Conservation (phyloP, 495 filamentous ascomycete genomes). For the Aspergillus homomorphus region DNA sequence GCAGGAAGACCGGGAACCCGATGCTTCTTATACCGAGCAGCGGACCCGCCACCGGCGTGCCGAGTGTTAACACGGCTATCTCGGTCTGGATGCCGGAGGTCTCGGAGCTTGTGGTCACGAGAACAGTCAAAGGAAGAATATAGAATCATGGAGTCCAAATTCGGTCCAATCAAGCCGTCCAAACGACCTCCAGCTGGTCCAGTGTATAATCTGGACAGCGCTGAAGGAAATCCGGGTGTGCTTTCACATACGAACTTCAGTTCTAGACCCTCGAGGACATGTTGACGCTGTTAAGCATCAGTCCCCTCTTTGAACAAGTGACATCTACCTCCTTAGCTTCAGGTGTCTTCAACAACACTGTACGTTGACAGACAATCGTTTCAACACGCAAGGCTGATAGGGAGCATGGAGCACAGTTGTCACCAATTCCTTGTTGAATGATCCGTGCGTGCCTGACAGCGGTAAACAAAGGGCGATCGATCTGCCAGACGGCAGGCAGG, state of each 20-base stretch:
- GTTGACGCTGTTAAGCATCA: too few species aligned
- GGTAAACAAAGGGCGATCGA: neutral
- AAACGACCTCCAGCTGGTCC: neutral
- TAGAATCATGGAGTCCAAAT: neutral
- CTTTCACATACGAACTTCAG: neutral
- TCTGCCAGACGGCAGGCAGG: neutral
- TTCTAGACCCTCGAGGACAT: neutral
- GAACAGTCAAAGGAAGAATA: slow-evolving; percentile 2
- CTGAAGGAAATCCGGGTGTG: too few species aligned
- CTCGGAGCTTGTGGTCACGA: slow-evolving; percentile 10
- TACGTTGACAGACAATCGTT: too few species aligned
- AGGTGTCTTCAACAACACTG: too few species aligned
- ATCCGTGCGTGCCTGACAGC: neutral
- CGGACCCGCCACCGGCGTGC: slow-evolving; percentile 11
- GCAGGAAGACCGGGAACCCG: slow-evolving; percentile 10
- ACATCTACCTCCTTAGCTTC: too few species aligned
- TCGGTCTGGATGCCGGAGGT: slow-evolving; percentile 13
- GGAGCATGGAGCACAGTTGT: neutral
- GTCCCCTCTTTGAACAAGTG: too few species aligned
- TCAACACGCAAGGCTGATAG: too few species aligned
- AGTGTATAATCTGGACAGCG: too few species aligned
- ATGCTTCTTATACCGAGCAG: slow-evolving; percentile 12
- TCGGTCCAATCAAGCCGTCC: neutral
- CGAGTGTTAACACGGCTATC: slow-evolving; percentile 4
- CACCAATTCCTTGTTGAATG: neutral